Conservation (phyloP, 2,329 filamentous ascomycete species). For the Daldinia eschscholtzii region DNA sequence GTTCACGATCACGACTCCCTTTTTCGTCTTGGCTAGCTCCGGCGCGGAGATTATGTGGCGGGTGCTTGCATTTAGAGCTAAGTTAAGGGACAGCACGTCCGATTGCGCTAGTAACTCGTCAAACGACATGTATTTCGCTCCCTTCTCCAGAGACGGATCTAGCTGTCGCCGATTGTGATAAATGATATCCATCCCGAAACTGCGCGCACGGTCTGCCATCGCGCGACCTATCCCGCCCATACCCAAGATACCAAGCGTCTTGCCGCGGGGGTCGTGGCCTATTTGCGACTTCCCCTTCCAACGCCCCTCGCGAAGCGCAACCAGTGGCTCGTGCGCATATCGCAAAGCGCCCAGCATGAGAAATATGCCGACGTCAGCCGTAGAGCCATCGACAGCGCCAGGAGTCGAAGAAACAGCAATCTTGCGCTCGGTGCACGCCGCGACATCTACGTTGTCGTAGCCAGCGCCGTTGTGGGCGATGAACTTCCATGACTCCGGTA, state of each 20-base stretch:
- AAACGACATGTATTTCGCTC: slow-evolving; percentile 66
- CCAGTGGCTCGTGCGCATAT: slow-evolving; percentile 60
- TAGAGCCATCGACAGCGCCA: slow-evolving; percentile 60
- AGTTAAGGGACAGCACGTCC: slow-evolving; percentile 67
- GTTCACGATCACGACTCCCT: slow-evolving; percentile 69
- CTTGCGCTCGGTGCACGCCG: slow-evolving; percentile 59
- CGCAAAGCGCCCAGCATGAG: slow-evolving; percentile 65
- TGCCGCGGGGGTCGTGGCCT: slow-evolving; percentile 66
- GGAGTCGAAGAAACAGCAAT: slow-evolving; percentile 53
- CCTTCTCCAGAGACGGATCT: slow-evolving; percentile 52
- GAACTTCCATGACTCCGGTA: slow-evolving; percentile 61
- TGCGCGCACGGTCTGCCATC: slow-evolving; percentile 60
- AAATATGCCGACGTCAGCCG: slow-evolving; percentile 63
- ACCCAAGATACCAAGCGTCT: slow-evolving; percentile 67
- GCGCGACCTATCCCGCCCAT: slow-evolving; percentile 71
- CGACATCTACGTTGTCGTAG: slow-evolving; percentile 71
- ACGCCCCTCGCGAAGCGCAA: slow-evolving; percentile 59
- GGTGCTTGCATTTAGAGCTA: slow-evolving; percentile 64
- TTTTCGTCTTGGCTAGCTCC: slow-evolving; percentile 66
- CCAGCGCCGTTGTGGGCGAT: slow-evolving; percentile 69
- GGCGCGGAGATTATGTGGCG: slow-evolving; percentile 64
- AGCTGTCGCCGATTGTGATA: slow-evolving; percentile 66
- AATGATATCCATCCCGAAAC: slow-evolving; percentile 68
- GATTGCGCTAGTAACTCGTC: slow-evolving; percentile 65
- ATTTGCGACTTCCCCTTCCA: slow-evolving; percentile 60